Evolutionary conservation across 2,329 filamentous ascomycete species (phyloP).

Genomic region (Bipolaris sorokiniana): DNA sequence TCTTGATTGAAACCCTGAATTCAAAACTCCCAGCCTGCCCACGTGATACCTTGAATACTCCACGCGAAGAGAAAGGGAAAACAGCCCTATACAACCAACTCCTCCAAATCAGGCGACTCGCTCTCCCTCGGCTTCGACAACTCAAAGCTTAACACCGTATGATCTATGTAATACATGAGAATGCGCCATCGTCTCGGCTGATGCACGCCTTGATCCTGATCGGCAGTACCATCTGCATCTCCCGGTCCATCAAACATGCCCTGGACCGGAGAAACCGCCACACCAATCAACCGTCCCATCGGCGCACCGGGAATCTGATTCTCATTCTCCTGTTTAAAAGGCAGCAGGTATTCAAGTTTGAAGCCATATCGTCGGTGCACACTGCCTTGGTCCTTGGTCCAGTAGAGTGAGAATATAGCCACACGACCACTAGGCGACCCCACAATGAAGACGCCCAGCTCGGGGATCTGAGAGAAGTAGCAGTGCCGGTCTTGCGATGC

Average conservation of each 20-base stretch:
- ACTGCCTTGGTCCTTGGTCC: conserved; percentile 41
- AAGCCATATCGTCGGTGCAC: conserved; percentile 52
- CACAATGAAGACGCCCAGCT: conserved; percentile 71
- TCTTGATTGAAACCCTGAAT: too few species aligned
- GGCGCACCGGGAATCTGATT: conserved; percentile 10
- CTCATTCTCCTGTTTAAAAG: conserved; percentile 40
- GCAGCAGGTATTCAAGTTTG: conserved; percentile 63
- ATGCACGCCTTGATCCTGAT: neutral
- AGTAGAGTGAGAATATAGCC: conserved; percentile 66
- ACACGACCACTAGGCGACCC: conserved; percentile 72
- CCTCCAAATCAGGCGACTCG: conserved; percentile 21
- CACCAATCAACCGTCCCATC: conserved; percentile 62
- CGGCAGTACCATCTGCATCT: neutral
- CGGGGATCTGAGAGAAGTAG: conserved; percentile 69
- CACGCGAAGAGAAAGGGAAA: neutral
- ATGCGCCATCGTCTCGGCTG: conserved; percentile 63
- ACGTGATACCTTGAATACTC: neutral
- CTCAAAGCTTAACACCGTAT: conserved; percentile 73
- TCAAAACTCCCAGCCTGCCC: neutral
- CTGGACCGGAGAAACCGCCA: conserved; percentile 71
- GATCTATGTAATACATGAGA: conserved; percentile 74
- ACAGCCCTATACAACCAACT: conserved; percentile 31
- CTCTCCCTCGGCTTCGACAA: conserved; percentile 48
- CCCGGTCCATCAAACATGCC: conserved; percentile 32
- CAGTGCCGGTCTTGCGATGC: conserved; percentile 59